Base-by-base conservation (phyloP, 768 basidiomycete species). In the Pluteus cervinus region DNA sequence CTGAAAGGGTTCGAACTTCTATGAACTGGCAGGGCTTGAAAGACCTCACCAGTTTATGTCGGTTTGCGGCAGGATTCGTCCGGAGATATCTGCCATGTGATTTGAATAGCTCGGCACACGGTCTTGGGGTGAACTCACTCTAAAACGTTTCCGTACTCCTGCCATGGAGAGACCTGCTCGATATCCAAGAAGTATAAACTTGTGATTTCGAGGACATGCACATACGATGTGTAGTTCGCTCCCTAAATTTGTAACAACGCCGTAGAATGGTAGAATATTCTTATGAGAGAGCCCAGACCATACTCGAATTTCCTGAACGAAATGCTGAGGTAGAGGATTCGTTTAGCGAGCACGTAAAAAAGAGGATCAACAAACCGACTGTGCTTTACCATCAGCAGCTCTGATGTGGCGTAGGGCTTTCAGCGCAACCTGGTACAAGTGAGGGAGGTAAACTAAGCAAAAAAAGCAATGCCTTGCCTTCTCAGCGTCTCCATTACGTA, bases 81-180 rank as follows among this genome's bases (percentile, higher is more conserved):
- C 53, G 52, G 21, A 68, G 60, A 46, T 70, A 77, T 21, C 75
- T 77, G 40, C 31, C 34, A 10, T 29, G 25, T 35, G 29, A 14
- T 12, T 12, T 30, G n/a, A n/a, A n/a, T n/a, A n/a, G n/a, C n/a
- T n/a, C n/a, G 14, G 24, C 8, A 9, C 12, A 17, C 6, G 8
- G 30, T 26, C 31, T 20, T 4, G 24, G 17, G 11, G 7, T 33
- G 24, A 15, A 47, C 64, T 39, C 46, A 75, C 77, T 70, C 66
- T 1, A 71, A 58, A 14, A 76, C 68, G 48, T 79, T 73, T 28
- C 74, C 75, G 45, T 76, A 68, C 24, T 66, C 61, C 57, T 77
- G 75, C 78, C 78, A 80, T 4, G 76, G 73, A 7, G 77, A 77
- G 22, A 80, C 75, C 75, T 77, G 33, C 10, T 36, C 26, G 41